Evolutionary conservation across 2,329 filamentous ascomycete genomes (phyloP), one percentile per base, ranked within the genome.

Genomic region (Ceratocystiopsis sp.): DNA sequence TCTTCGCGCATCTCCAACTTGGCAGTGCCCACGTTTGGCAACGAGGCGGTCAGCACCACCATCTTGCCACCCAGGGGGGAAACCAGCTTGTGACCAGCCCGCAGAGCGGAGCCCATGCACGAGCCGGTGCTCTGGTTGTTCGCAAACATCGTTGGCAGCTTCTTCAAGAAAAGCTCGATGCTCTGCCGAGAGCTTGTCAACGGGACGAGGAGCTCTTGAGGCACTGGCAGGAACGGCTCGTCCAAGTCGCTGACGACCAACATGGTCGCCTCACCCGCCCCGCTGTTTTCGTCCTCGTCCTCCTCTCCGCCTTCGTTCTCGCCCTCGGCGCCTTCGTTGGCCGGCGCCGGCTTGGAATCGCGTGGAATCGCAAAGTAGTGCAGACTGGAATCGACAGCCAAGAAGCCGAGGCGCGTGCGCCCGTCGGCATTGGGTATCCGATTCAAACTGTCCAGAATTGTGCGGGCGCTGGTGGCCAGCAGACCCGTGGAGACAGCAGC

Each of bases 341-440:
- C 16, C 12, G 19, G 5, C 2, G 39, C 21, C 15, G 46, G 47
- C 47, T 51, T 51, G 25, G 38, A 32, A 37, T 51, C 50, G 19
- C 50, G 48, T 37, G 87, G 86, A 48, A 98, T 83, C 11, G 84
- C 84, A 62, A 98, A 98, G 66, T 95, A 98, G 62, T 96, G 86
- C 50, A 98, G 67, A 55, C 84, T 87, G 13, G 85, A 86, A 62
- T 98, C 91, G 19, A 96, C 86, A 9, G 87, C 87, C 59, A 98
- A 80, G 60, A 98, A 98, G 29, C 91, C 91, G 44, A 98, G 71
- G 46, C 89, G 77, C 35, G 91, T 96, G 53, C 91, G 75, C 48
- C 87, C 76, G 59, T 96, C 91, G 19, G 87, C 87, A 61, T 98
- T 96, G n/a, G 91, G 91, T 73, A 98, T 95, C 62, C 89, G 74